A percentile compares a stretch with the other conserved stretches of the same genome.
Evolutionary conservation across 192 early-diverging fungal genomes (phyloP).

Genomic region (Coemansia sp.): DNA sequence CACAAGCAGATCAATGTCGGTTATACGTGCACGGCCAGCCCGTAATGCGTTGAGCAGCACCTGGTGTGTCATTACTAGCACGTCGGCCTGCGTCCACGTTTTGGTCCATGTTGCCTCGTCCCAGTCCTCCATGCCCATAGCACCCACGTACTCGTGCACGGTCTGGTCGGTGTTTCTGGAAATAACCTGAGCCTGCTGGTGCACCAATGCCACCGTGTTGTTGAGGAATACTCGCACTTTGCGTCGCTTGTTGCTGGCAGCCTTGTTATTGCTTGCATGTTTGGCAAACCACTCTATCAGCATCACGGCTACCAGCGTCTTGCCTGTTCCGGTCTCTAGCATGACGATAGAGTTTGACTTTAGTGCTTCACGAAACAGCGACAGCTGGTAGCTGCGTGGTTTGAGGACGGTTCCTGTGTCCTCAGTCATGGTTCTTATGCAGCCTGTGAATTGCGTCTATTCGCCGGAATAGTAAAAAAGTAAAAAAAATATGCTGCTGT

Average conservation of each 20-base stretch:
- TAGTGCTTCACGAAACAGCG: slow-evolving; percentile 67
- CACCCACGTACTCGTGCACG: slow-evolving; percentile 66
- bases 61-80: slow-evolving; percentile 85
- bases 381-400: slow-evolving; percentile 79
- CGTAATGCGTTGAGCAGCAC: slow-evolving; percentile 78
- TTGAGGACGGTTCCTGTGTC: not conserved
- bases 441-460: too few species aligned
- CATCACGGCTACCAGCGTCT: slow-evolving; percentile 86
- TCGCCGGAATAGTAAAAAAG: too few species aligned
- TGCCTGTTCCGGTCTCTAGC: slow-evolving; percentile 90
- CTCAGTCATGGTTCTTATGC: too few species aligned
- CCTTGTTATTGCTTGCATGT: slow-evolving; percentile 3
- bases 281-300: slow-evolving; percentile 73
- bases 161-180: slow-evolving; percentile 59
- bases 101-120: slow-evolving; percentile 58
- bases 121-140: slow-evolving; percentile 66
- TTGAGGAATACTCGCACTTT: slow-evolving; percentile 73
- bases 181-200: slow-evolving; percentile 83
- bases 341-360: slow-evolving; percentile 80
- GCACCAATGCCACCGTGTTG: slow-evolving; percentile 81
- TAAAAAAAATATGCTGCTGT: too few species aligned
- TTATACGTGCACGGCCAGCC: slow-evolving; percentile 63
- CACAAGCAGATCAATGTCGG: slow-evolving; percentile 76
- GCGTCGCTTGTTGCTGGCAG: slow-evolving; percentile 4
- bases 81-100: slow-evolving; percentile 60